These are phyloP conservation scores for Sporobolomyces pararoseus DNA, from an alignment of 768 basidiomycete species.

Conservation along the genomic window DNA sequence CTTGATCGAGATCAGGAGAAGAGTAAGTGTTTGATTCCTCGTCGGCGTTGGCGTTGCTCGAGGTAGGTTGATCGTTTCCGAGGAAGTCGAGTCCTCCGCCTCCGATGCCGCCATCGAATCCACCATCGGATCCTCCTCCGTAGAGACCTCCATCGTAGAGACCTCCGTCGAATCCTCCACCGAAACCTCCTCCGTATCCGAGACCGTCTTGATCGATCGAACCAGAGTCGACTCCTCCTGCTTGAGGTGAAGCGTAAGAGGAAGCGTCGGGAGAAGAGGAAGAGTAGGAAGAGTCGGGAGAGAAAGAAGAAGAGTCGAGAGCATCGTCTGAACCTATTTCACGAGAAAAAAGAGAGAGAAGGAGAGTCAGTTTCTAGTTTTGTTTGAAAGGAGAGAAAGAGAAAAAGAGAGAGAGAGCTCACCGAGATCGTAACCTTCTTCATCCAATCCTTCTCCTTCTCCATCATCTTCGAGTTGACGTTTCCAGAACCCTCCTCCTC, in stretches of 20 bases:
- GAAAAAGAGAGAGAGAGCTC: not conserved
- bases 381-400: no score
- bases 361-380: no score
- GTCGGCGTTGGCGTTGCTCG: no score
- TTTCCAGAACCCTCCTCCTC: slow-evolving; percentile 15
- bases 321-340: no score
- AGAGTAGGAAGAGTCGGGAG: no score
- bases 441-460: not conserved
- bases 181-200: not conserved
- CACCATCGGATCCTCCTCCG: not conserved
- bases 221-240: no score
- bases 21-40: not conserved
- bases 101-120: slow-evolving; percentile 54
- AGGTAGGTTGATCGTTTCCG: not conserved
- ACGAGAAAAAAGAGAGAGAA: no score
- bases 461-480: slow-evolving; percentile 1
- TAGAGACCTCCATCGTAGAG: not conserved
- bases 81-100: not conserved
- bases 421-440: not conserved
- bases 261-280: no score
- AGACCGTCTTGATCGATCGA: not conserved
- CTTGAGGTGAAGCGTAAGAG: no score
- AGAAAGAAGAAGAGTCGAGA: no score
- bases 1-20: not conserved
- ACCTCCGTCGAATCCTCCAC: not conserved